phyloP scores from a whole-genome alignment of 192 early-diverging fungal genomes.

The Coemansia sp. region DNA sequence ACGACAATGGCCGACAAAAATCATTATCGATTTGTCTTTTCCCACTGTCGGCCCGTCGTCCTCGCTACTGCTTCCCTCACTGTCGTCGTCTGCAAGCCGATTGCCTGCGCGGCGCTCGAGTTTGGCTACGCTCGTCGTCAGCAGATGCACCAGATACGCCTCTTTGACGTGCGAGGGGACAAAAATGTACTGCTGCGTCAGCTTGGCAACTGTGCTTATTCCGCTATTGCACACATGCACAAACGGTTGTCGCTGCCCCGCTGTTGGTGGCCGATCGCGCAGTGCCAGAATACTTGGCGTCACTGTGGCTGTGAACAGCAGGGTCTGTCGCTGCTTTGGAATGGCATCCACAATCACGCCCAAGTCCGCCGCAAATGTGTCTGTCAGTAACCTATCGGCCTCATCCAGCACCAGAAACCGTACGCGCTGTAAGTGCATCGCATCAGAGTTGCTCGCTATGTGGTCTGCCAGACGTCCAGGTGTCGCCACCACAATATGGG shows the following conservation, averaged over 20 bases:
- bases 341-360: constrained; percentile 72
- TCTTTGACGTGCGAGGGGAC: constrained; percentile 90
- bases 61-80: constrained; percentile 41
- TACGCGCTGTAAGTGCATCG: constrained; percentile 69
- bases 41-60: constrained; percentile 10
- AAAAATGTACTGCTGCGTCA: constrained; percentile 89
- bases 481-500: constrained; percentile 93
- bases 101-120: constrained; percentile 35
- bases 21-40: constrained; percentile 82
- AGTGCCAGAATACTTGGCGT: constrained; percentile 82
- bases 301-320: constrained; percentile 98
- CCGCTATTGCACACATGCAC: constrained; percentile 46
- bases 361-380: constrained; percentile 83
- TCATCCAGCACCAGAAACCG: constrained; percentile 94
- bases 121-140: constrained; percentile 46
- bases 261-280: constrained; percentile 33
- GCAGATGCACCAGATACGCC: constrained; percentile 79
- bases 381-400: constrained; percentile 86
- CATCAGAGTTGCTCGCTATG: constrained; percentile 73
- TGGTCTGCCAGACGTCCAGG: constrained; percentile 95
- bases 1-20: constrained; percentile 86
- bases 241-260: constrained; percentile 21
- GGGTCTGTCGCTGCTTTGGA: constrained; percentile 84
- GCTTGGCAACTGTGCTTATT: constrained; percentile 74
- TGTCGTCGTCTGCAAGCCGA: constrained; percentile 38